Conservation (phyloP, 495 filamentous ascomycete species). For the Hypoxylon fragiforme region DNA sequence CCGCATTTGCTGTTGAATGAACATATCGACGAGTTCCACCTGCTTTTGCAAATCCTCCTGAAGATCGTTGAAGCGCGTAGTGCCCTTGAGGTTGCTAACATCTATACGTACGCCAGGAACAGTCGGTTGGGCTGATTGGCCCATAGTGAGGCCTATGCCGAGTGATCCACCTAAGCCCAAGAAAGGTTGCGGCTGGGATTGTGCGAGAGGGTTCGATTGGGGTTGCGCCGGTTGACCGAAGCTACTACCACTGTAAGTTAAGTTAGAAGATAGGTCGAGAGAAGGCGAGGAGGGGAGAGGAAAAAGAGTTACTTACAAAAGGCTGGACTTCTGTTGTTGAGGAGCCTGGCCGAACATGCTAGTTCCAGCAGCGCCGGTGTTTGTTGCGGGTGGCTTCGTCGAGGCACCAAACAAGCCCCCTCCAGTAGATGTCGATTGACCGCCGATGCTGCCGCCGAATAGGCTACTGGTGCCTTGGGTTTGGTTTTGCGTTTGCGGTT, state of each 20-base stretch:
- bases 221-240: slow-evolving; percentile 28
- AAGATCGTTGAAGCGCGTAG: slow-evolving; percentile 88
- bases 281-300: background rate
- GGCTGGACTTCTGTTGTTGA: slow-evolving; percentile 42
- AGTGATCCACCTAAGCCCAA: slow-evolving; percentile 34
- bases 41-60: slow-evolving; percentile 77
- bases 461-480: slow-evolving; percentile 46
- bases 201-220: slow-evolving; percentile 38
- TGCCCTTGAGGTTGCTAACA: slow-evolving; percentile 72
- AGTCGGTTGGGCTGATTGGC: slow-evolving; percentile 52
- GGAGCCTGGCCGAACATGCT: slow-evolving; percentile 34
- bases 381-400: slow-evolving; percentile 22
- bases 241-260: slow-evolving; percentile 16
- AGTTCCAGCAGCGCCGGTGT: slow-evolving; percentile 18
- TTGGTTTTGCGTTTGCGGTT: slow-evolving; percentile 35
- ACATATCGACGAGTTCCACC: slow-evolving; percentile 72
- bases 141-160: slow-evolving; percentile 46
- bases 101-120: slow-evolving; percentile 78
- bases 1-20: slow-evolving; percentile 69
- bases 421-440: slow-evolving; percentile 32
- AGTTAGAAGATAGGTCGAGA: slow-evolving; percentile 18
- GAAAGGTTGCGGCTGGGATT: slow-evolving; percentile 48
- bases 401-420: slow-evolving; percentile 39
- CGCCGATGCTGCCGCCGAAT: slow-evolving; percentile 47
- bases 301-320: slow-evolving; percentile 53